Evolutionary conservation across 768 basidiomycete genomes (phyloP).

Genomic region (Filobasidium floriforme): DNA sequence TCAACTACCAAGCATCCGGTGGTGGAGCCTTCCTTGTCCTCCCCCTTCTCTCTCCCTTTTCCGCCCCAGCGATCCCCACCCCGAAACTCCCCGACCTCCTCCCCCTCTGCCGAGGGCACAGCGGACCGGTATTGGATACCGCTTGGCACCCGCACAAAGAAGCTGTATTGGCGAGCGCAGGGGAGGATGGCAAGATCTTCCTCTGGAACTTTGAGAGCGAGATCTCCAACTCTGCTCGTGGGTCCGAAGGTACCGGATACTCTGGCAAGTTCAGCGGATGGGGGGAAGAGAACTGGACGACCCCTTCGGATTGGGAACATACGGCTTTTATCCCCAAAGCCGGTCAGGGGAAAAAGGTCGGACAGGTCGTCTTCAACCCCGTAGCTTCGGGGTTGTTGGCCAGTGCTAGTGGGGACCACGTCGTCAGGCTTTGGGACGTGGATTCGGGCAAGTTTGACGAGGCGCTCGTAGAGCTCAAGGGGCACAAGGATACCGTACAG

Average conservation of each 20-base stretch:
- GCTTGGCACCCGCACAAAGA: slow-evolving; percentile 96
- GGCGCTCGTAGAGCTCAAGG: slow-evolving; percentile 56
- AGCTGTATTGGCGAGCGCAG: slow-evolving; percentile 76
- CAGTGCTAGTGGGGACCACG: slow-evolving; percentile 68
- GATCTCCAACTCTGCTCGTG: slow-evolving; percentile 21
- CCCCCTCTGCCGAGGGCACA: slow-evolving; percentile 73
- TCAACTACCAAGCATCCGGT: slow-evolving; percentile 71
- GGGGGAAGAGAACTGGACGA: slow-evolving; percentile 73
- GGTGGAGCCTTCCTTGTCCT: slow-evolving; percentile 77
- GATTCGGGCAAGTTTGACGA: slow-evolving; percentile 46
- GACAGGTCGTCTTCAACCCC: slow-evolving; percentile 90
- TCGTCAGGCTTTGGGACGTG: slow-evolving; percentile 84
- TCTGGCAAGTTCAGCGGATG: slow-evolving; percentile 63
- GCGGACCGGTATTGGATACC: slow-evolving; percentile 65
- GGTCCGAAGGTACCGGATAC: neutral
- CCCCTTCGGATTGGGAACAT: slow-evolving; percentile 35
- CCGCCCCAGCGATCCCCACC: slow-evolving; percentile 34
- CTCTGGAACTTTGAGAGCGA: slow-evolving; percentile 77
- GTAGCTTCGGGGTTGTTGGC: slow-evolving; percentile 80
- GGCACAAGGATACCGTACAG: slow-evolving; percentile 84
- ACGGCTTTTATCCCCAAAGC: neutral
- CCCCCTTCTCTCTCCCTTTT: slow-evolving; percentile 56
- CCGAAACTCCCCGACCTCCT: slow-evolving; percentile 82
- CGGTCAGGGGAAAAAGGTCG: slow-evolving; percentile 60
- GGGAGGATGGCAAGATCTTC: slow-evolving; percentile 88